These are phyloP conservation scores for Starmera dryadoides DNA, from an alignment of 805 yeast genomes.

Conservation along the genomic window DNA sequence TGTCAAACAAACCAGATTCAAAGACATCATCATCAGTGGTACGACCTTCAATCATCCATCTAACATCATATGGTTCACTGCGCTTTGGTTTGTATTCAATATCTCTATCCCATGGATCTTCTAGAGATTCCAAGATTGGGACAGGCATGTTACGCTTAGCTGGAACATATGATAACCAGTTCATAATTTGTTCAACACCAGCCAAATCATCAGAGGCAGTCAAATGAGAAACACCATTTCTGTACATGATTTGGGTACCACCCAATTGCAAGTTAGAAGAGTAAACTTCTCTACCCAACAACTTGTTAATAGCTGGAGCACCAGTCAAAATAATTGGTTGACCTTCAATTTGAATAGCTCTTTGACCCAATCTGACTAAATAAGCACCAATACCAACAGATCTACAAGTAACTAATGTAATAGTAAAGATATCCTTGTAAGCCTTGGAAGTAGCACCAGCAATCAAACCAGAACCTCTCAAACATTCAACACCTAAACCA, in stretches of 20 bases:
- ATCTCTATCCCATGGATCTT: conserved; percentile 91
- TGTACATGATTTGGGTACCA: conserved; percentile 98
- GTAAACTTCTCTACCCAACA: conserved; percentile 95
- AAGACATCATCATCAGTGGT: conserved; percentile 59
- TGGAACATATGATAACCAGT: conserved; percentile 95
- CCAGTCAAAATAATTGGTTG: conserved; percentile 98
- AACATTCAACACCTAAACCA: conserved; percentile 97
- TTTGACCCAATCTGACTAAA: conserved; percentile 94
- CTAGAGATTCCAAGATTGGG: conserved; percentile 69
- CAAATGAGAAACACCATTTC: conserved; percentile 95
- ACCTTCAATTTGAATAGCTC: conserved; percentile 98
- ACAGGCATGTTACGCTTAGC: conserved; percentile 85
- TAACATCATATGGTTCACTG: conserved; percentile 76
- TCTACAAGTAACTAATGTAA: conserved; percentile 98
- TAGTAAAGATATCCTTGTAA: conserved; percentile 93
- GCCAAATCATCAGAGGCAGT: conserved; percentile 96
- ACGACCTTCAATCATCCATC: conserved; percentile 91
- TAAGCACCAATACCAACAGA: conserved; percentile 99
- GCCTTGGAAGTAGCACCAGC: conserved; percentile 99
- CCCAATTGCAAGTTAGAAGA: conserved; percentile 96
- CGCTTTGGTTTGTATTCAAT: conserved; percentile 72
- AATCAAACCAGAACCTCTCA: conserved; percentile 95
- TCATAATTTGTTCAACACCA: conserved; percentile 90
- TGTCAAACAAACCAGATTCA: conserved; percentile 87
- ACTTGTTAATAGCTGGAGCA: conserved; percentile 97